Base-by-base conservation (phyloP, 2,329 filamentous ascomycete genomes). In the Diplodia mutila region DNA sequence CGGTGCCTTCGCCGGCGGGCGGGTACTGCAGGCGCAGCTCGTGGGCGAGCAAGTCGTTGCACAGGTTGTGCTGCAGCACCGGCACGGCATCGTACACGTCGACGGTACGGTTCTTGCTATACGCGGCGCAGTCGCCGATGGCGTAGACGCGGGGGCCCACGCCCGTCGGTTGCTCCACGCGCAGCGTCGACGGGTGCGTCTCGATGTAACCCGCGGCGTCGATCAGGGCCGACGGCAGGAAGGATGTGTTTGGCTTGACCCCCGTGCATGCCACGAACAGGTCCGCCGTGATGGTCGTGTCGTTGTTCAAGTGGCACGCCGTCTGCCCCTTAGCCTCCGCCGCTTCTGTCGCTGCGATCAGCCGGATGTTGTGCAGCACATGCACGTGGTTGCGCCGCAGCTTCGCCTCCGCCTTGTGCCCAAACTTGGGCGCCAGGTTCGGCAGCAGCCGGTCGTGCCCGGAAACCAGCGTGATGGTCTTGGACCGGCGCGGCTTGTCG, bases 221-320 rank as follows among this genome's bases (percentile, higher is more conserved):
- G 25, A 76, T 70, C 4, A 79, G 70, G 14, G 54, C 39, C 0
- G 67, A 18, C 8, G 76, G 68, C 7, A 77, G 67, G 71, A 73
- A 80, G 4, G 68, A 57, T 11, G 73, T 76, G 69, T 79, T 79
- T 0, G 77, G 78, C 5, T 18, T 53, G 8, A 74, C 73, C 53
- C 77, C 78, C 0, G 75, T 78, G 53, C 74, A 76, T 16, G 77
- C 72, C 49, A 80, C 74, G 70, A 77, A 80, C 1, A 79, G 65
- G 66, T 81, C 79, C 11, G 75, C 70, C 34, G 73, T 69, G 4
- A 80, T 70, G n/a, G 71, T 72, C 11, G 72, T 71, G 32, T 71
- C 73, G 69, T 77, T 74, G 65, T 70, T 71, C 23, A 79, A 73
- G 27, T 69, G 69, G 59, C 71, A 74, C 29, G 69, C 70, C 9